phyloP scores from a whole-genome alignment of 164 flowering plant genomes.

The Magnolia changhungtana region DNA sequence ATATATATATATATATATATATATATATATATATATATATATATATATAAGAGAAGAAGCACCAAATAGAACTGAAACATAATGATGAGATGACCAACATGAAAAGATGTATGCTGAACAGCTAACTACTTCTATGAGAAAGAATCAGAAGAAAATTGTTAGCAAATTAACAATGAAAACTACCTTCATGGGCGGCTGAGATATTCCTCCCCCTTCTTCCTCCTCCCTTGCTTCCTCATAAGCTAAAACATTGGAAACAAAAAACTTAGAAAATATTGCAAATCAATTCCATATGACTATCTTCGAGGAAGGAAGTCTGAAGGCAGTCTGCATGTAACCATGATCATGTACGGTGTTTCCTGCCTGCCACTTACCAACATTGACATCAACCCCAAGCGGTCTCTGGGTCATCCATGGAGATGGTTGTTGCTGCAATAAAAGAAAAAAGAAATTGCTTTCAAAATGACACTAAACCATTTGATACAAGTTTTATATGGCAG shows the following conservation, averaged over 20 bases:
- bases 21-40: no score
- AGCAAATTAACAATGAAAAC: background rate
- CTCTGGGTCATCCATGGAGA: conserved; percentile 86
- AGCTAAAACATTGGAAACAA: conserved; percentile 41
- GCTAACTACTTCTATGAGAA: background rate
- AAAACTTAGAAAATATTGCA: background rate
- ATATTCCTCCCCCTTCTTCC: conserved; percentile 59
- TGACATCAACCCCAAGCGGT: conserved; percentile 80
- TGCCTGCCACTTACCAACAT: conserved; percentile 69
- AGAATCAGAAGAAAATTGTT: background rate
- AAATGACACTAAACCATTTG: background rate
- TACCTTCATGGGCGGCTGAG: conserved; percentile 71
- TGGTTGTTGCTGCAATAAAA: conserved; percentile 51
- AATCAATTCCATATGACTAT: background rate
- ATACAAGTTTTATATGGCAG: background rate
- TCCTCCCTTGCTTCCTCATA: conserved; percentile 80
- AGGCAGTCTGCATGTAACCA: background rate
- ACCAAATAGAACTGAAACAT: background rate
- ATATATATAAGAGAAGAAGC: background rate
- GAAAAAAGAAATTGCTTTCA: background rate
- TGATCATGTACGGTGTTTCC: background rate
- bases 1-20: no score
- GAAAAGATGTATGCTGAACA: no score
- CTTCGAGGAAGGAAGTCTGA: background rate
- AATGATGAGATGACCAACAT: background rate